phyloP scores from a whole-genome alignment of 352 stramenopile species.

The Pythium brassicae region DNA sequence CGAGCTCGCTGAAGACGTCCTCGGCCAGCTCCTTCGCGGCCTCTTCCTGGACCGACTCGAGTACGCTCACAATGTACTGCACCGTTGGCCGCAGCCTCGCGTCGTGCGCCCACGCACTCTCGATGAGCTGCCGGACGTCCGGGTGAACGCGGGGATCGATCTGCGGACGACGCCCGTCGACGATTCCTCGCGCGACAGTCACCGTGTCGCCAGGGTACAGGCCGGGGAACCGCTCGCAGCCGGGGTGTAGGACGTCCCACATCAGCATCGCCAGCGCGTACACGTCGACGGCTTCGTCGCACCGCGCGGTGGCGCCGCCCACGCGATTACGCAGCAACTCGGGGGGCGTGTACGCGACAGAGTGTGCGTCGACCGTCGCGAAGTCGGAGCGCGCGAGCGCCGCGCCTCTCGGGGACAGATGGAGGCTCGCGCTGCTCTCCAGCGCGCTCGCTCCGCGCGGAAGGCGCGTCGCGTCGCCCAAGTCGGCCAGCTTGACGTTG shows the following conservation, averaged over 20 bases:
- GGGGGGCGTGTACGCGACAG: background rate
- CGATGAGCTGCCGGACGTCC: conserved; percentile 51
- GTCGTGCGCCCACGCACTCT: conserved; percentile 44
- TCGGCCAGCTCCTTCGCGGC: conserved; percentile 30
- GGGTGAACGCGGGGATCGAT: conserved; percentile 31
- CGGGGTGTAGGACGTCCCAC: conserved; percentile 65
- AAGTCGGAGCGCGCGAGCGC: too few species aligned
- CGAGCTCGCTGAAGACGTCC: conserved; percentile 38
- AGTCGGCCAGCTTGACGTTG: conserved; percentile 65
- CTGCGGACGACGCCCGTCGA: conserved; percentile 34
- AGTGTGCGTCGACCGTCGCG: background rate
- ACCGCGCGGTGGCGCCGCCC: background rate
- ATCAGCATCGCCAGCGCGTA: conserved; percentile 57
- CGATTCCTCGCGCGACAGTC: conserved; percentile 1
- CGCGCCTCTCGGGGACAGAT: background rate
- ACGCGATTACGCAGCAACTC: background rate
- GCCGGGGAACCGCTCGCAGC: conserved; percentile 40
- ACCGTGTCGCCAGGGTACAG: conserved; percentile 24
- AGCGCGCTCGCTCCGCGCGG: conserved; percentile 6
- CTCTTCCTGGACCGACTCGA: conserved; percentile 70
- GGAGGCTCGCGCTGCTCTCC: background rate
- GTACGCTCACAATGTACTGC: conserved; percentile 32
- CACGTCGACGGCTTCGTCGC: conserved; percentile 39
- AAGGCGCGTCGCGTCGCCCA: conserved; percentile 47
- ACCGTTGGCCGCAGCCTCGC: conserved; percentile 39